A percentile compares a stretch with the other conserved stretches of the same genome.
phyloP scores from a whole-genome alignment of 495 filamentous ascomycete genomes.

The Hypomontagnella monticulosa region DNA sequence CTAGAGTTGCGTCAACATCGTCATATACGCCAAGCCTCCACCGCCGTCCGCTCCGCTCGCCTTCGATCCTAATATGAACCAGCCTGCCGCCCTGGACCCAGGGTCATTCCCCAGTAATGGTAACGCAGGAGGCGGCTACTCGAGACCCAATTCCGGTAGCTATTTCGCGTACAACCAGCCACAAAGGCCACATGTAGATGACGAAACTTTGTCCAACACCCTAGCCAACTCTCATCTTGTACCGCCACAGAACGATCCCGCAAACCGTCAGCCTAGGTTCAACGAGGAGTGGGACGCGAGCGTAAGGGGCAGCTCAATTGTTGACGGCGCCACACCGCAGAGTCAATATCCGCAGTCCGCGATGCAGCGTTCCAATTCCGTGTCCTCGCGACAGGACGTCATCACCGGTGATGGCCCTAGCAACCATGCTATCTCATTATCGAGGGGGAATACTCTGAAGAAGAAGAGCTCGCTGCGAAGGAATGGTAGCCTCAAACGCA shows the following conservation, averaged over 20 bases:
- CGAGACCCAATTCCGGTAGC: constrained; percentile 34
- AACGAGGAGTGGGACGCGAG: constrained; percentile 79
- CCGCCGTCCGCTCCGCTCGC: constrained; percentile 23
- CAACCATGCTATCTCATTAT: constrained; percentile 55
- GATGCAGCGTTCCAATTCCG: constrained; percentile 60
- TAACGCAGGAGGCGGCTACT: constrained; percentile 19
- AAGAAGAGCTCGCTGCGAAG: constrained; percentile 84
- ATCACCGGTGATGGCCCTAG: constrained; percentile 55
- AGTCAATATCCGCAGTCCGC: constrained; percentile 38
- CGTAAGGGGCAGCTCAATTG: constrained; percentile 69
- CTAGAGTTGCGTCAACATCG: constrained; percentile 30
- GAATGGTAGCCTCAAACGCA: constrained; percentile 78
- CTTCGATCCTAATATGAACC: constrained; percentile 38
- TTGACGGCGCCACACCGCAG: constrained; percentile 53
- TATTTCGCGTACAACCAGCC: constrained; percentile 41
- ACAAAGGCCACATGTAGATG: constrained; percentile 42
- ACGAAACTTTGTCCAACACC: constrained; percentile 55
- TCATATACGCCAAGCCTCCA: constrained; percentile 36
- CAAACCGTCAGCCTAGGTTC: constrained; percentile 54
- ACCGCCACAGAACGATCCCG: constrained; percentile 43
- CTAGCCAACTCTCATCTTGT: constrained; percentile 51
- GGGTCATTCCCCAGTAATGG: constrained; percentile 20
- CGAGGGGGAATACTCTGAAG: constrained; percentile 80
- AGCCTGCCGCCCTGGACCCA: constrained; percentile 31
- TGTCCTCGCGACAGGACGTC: constrained; percentile 58